These are phyloP conservation scores for Vigna nakashimae DNA, from an alignment of 306 rosid species.

Conservation along the genomic window DNA sequence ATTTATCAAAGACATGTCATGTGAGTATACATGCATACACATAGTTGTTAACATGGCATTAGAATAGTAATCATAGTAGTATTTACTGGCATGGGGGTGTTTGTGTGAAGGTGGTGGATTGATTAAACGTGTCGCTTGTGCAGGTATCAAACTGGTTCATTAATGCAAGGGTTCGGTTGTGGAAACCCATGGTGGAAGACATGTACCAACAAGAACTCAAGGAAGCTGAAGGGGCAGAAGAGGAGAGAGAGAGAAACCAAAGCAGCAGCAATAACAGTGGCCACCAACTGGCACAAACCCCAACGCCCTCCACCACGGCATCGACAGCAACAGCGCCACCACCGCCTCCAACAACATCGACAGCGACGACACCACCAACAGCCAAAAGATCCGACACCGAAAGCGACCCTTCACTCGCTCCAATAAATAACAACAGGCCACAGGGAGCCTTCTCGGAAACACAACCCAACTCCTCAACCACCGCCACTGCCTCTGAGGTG, in stretches of 20 bases:
- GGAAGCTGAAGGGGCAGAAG: constrained; percentile 55
- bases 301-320: constrained; percentile 57
- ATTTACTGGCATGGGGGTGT: neutral
- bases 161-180: constrained; percentile 97
- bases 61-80: too few species aligned
- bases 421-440: constrained; percentile 42
- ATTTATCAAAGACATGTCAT: neutral
- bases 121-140: neutral
- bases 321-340: constrained; percentile 41
- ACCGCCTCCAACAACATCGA: constrained; percentile 40
- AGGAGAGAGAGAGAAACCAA: constrained; percentile 47
- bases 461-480: constrained; percentile 47
- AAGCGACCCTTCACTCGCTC: constrained; percentile 74
- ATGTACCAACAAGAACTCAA: constrained; percentile 96
- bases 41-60: neutral
- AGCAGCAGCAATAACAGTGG: constrained; percentile 50
- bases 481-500: constrained; percentile 50
- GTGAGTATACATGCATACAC: neutral
- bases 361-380: constrained; percentile 49
- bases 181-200: constrained; percentile 99
- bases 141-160: constrained; percentile 99
- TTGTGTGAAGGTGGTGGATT: neutral
- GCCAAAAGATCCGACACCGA: constrained; percentile 69
- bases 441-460: constrained; percentile 10
- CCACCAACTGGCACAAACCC: constrained; percentile 61